phyloP scores from a whole-genome alignment of 2,329 filamentous ascomycete genomes.

The Microsporum canis region DNA sequence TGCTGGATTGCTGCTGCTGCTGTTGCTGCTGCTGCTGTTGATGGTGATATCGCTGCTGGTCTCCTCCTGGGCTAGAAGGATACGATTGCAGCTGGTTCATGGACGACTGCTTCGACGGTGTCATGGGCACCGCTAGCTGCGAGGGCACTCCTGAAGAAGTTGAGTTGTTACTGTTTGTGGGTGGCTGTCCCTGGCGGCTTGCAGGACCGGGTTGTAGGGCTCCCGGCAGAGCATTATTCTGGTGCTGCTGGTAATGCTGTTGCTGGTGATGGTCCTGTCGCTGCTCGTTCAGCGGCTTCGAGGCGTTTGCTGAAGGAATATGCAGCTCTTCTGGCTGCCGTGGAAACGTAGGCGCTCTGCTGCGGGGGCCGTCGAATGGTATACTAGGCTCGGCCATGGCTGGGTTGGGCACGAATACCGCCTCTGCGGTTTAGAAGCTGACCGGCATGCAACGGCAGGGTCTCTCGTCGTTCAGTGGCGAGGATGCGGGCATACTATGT shows the following conservation, averaged over 20 bases:
- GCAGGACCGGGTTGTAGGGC: slow-evolving; percentile 47
- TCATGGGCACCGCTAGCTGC: slow-evolving; percentile 34
- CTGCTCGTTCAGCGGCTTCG: slow-evolving; percentile 29
- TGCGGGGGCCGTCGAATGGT: slow-evolving; percentile 42
- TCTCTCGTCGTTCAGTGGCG: background rate
- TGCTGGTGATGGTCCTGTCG: slow-evolving; percentile 41
- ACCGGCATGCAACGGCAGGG: background rate
- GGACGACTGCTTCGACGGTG: slow-evolving; percentile 55
- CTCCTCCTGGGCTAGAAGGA: slow-evolving; percentile 59
- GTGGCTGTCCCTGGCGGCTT: slow-evolving; percentile 43
- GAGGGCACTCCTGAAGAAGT: slow-evolving; percentile 43
- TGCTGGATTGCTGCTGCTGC: slow-evolving; percentile 35
- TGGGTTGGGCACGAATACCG: background rate
- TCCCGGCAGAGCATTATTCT: slow-evolving; percentile 43
- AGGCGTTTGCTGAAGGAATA: slow-evolving; percentile 34
- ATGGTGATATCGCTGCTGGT: slow-evolving; percentile 50
- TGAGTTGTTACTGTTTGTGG: slow-evolving; percentile 39
- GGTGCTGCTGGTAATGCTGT: slow-evolving; percentile 27
- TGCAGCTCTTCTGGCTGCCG: slow-evolving; percentile 48
- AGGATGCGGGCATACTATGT: background rate
- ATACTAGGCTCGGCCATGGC: slow-evolving; percentile 36
- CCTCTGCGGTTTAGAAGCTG: background rate
- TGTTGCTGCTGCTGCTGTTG: background rate
- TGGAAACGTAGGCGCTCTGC: slow-evolving; percentile 37
- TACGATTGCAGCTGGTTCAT: slow-evolving; percentile 52